phyloP scores from a whole-genome alignment of 208 protist species.

The Borovskyia barvae region DNA sequence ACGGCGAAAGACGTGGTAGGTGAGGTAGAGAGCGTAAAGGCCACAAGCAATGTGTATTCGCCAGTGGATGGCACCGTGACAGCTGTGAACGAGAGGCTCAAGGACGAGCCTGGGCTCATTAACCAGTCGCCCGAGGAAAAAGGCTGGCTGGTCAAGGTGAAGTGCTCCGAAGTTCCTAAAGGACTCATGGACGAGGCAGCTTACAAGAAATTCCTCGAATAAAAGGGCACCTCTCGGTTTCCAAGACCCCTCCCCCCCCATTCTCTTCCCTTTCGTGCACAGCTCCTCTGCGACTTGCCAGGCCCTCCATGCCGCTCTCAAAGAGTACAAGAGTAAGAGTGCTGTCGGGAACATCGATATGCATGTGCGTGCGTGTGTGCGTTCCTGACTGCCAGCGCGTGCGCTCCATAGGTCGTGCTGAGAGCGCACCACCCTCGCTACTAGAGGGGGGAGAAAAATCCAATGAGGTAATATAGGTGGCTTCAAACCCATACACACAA shows the following conservation, averaged over 20 bases:
- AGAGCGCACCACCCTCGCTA: too few species aligned
- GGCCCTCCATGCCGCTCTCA: too few species aligned
- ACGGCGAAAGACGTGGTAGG: slow-evolving; percentile 66
- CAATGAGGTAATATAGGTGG: too few species aligned
- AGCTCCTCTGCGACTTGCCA: too few species aligned
- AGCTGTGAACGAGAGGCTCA: slow-evolving; percentile 84
- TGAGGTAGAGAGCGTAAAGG: slow-evolving; percentile 93
- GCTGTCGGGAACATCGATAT: too few species aligned
- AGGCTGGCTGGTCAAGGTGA: slow-evolving; percentile 89
- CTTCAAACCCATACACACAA: too few species aligned
- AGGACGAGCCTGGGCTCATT: slow-evolving; percentile 81
- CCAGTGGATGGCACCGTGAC: slow-evolving; percentile 80
- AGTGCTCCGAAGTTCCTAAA: slow-evolving; percentile 64
- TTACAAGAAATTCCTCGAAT: slow-evolving; percentile 89
- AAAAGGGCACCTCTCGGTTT: slow-evolving; percentile 15
- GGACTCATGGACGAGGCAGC: slow-evolving; percentile 79
- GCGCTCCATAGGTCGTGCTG: neutral
- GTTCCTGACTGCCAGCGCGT: neutral
- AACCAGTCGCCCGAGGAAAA: slow-evolving; percentile 85
- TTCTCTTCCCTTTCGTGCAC: too few species aligned
- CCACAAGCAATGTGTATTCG: slow-evolving; percentile 89
- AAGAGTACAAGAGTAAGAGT: too few species aligned
- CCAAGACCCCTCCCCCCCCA: too few species aligned
- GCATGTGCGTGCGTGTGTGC: neutral
- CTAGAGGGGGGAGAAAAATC: too few species aligned